Evolutionary conservation across 176 grass and related monocot genomes (phyloP).

Genomic region (Miscanthus lutarioriparius): DNA sequence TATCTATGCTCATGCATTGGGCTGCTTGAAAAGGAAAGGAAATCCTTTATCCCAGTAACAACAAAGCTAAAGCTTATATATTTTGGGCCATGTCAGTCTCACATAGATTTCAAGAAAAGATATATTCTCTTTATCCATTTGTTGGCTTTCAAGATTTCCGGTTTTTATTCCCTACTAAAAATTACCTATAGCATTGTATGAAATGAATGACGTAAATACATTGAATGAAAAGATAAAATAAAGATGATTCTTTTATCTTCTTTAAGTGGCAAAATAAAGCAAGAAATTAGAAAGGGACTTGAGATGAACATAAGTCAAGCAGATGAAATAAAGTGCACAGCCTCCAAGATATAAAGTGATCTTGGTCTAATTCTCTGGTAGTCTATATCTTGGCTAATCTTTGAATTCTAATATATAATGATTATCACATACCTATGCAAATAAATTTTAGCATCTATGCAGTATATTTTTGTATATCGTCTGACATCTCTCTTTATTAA

Average conservation of each 20-base stretch:
- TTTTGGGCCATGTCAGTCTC: conserved; percentile 56
- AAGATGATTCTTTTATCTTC: conserved; percentile 8
- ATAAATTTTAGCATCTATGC: neutral
- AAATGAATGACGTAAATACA: conserved; percentile 5
- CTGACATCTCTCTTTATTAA: conserved; percentile 19
- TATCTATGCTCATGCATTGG: conserved; percentile 28
- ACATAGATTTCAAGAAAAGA: conserved; percentile 49
- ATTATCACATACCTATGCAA: conserved; percentile 14
- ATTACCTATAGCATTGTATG: neutral
- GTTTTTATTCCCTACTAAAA: conserved; percentile 8
- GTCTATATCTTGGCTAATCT: neutral
- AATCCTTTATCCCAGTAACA: conserved; percentile 40
- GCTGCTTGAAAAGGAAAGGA: conserved; percentile 47
- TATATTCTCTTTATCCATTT: conserved; percentile 51
- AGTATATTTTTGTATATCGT: neutral
- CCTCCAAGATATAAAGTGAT: conserved; percentile 38
- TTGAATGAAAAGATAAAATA: conserved; percentile 15
- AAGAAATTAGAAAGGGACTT: conserved; percentile 26
- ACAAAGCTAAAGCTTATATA: conserved; percentile 52
- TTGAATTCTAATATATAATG: conserved; percentile 28
- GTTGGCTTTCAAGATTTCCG: conserved; percentile 34
- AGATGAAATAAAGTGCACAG: conserved; percentile 39
- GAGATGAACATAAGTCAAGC: conserved; percentile 40
- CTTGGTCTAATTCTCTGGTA: conserved; percentile 15
- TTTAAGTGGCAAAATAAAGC: conserved; percentile 34